Evolutionary conservation across 1,284 basidiomycete genomes (phyloP).

Genomic region (Cutaneotrichosporon daszewskae): DNA sequence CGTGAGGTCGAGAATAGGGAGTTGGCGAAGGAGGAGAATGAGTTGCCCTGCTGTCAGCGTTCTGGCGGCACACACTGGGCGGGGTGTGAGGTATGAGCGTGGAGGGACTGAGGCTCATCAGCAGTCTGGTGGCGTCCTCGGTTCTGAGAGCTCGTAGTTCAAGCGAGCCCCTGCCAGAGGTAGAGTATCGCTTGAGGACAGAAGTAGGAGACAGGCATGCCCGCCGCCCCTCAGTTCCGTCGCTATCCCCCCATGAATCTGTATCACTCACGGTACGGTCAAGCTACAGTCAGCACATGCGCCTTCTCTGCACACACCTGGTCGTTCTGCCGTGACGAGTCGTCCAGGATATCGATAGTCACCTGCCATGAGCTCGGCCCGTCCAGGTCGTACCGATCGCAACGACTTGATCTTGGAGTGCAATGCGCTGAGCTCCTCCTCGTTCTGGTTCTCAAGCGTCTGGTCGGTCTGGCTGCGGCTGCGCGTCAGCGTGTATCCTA

Average conservation of each 20-base stretch:
- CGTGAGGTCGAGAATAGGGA: constrained; percentile 45
- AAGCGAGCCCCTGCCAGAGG: too few relatives aligned
- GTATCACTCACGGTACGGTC: constrained; percentile 35
- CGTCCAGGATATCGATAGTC: constrained; percentile 46
- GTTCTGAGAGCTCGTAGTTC: too few relatives aligned
- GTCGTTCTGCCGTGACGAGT: constrained; percentile 42
- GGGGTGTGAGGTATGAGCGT: too few relatives aligned
- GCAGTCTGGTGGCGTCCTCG: too few relatives aligned
- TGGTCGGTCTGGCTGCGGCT: constrained; percentile 38
- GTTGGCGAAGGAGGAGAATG: constrained; percentile 40
- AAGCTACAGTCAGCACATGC: constrained; percentile 24
- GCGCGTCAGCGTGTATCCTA: not conserved
- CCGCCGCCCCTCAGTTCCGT: too few relatives aligned
- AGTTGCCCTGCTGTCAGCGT: constrained; percentile 19
- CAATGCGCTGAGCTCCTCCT: constrained; percentile 43
- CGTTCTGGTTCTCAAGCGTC: constrained; percentile 48
- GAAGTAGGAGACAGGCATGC: too few relatives aligned
- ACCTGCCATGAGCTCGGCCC: constrained; percentile 26
- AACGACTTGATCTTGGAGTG: constrained; percentile 47
- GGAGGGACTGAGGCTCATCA: too few relatives aligned
- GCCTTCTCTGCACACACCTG: constrained; percentile 24
- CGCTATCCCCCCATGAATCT: too few relatives aligned
- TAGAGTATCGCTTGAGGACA: too few relatives aligned
- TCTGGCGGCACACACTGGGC: too few relatives aligned
- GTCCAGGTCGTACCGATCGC: constrained; percentile 40